phyloP scores from a whole-genome alignment of 352 stramenopile genomes.

The Pythium rishiriense region DNA sequence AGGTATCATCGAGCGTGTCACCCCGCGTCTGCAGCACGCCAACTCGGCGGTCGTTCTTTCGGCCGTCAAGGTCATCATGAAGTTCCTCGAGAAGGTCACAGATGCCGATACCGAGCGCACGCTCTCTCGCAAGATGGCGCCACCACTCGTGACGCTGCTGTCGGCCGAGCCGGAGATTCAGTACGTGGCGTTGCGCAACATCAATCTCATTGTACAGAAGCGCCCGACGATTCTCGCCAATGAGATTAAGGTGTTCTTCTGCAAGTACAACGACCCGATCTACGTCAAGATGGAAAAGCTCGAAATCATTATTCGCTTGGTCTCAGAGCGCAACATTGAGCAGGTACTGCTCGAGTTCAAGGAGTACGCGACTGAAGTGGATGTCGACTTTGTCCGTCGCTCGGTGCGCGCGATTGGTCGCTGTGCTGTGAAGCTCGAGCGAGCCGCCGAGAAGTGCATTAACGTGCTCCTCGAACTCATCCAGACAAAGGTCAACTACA shows the following conservation, averaged over 20 bases:
- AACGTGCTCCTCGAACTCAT: constrained; percentile 98
- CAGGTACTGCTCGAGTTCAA: constrained; percentile 98
- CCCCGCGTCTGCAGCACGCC: constrained; percentile 96
- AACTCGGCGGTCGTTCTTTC: constrained; percentile 99
- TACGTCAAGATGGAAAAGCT: constrained; percentile 99
- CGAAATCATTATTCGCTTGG: constrained; percentile 99
- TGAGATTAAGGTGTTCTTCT: constrained; percentile 97
- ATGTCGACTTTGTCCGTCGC: constrained; percentile 99
- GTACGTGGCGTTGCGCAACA: constrained; percentile 99
- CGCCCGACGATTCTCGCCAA: constrained; percentile 95
- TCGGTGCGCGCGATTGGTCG: constrained; percentile 97
- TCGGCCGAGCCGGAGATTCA: constrained; percentile 98
- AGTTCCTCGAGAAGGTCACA: constrained; percentile 96
- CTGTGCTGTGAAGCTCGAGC: constrained; percentile 98
- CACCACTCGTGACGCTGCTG: constrained; percentile 98
- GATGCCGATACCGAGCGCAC: constrained; percentile 91
- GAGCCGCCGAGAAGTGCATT: constrained; percentile 98
- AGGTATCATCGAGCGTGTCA: constrained; percentile 98
- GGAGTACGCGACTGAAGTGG: constrained; percentile 99
- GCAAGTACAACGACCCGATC: constrained; percentile 99
- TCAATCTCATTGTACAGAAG: constrained; percentile 99
- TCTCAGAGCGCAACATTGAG: constrained; percentile 98
- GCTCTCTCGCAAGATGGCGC: constrained; percentile 95
- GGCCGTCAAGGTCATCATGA: constrained; percentile 97
- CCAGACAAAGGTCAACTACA: constrained; percentile 99